Conservation (phyloP, 495 filamentous ascomycete genomes). For the Neurospora sp. region DNA sequence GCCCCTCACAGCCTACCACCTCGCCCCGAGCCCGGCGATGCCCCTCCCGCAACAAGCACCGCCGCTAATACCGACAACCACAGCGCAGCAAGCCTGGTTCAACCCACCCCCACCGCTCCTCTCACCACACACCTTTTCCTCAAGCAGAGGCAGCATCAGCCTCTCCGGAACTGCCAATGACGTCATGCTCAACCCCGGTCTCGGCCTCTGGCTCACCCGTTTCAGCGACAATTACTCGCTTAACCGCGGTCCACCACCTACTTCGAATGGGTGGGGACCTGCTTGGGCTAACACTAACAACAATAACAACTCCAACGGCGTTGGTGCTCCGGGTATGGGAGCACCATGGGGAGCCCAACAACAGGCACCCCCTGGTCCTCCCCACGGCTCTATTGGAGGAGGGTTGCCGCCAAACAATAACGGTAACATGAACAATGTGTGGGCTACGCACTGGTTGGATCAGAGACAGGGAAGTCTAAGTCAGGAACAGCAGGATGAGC, state of each 20-base stretch:
- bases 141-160: neutral
- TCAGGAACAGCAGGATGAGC: constrained; percentile 59
- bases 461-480: constrained; percentile 54
- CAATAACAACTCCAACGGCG: neutral
- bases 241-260: neutral
- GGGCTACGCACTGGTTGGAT: constrained; percentile 2
- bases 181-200: constrained; percentile 3
- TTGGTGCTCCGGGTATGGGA: constrained; percentile 1
- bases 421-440: neutral
- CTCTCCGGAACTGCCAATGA: neutral
- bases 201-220: constrained; percentile 9
- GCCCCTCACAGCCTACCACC: neutral
- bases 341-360: neutral
- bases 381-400: neutral
- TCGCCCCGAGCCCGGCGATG: constrained; percentile 4
- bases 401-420: neutral
- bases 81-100: constrained; percentile 31
- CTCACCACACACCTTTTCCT: constrained; percentile 27
- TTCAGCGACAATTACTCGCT: constrained; percentile 1
- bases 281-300: neutral
- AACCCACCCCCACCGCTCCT: constrained; percentile 43
- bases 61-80: constrained; percentile 26
- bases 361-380: neutral
- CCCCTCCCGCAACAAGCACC: constrained; percentile 7
- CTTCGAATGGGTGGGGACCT: neutral